Percentiles rank a stretch among this genome's conserved stretches.
phyloP scores from a whole-genome alignment of 495 filamentous ascomycete species.

The Emericellopsis terricola region DNA sequence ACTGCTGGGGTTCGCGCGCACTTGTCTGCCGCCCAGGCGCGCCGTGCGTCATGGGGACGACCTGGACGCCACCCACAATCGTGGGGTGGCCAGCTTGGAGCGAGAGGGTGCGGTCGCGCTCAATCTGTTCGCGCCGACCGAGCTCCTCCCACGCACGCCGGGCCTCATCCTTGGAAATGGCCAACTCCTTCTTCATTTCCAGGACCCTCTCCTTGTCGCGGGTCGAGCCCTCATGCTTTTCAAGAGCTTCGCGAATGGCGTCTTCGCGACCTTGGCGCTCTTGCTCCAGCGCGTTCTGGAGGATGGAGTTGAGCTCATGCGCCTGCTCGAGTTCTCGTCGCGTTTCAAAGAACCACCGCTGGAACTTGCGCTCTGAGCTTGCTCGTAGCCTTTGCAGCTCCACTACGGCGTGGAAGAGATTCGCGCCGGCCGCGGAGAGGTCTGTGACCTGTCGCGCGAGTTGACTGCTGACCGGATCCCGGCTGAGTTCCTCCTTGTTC shows the following conservation, averaged over 20 bases:
- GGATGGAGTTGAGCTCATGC: slow-evolving; percentile 66
- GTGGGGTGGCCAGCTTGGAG: slow-evolving; percentile 79
- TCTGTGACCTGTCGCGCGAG: slow-evolving; percentile 89
- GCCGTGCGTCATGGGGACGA: slow-evolving; percentile 84
- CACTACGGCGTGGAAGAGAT: slow-evolving; percentile 93
- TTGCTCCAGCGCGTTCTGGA: slow-evolving; percentile 51
- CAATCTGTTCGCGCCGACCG: slow-evolving; percentile 82
- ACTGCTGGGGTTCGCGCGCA: slow-evolving; percentile 18
- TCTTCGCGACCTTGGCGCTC: slow-evolving; percentile 55
- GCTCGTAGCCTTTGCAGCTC: slow-evolving; percentile 91
- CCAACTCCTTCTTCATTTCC: slow-evolving; percentile 79
- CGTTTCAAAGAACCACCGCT: slow-evolving; percentile 96
- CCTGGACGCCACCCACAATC: slow-evolving; percentile 81
- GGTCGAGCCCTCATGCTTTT: slow-evolving; percentile 44
- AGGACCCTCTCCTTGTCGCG: slow-evolving; percentile 56
- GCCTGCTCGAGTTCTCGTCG: slow-evolving; percentile 71
- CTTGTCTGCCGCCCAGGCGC: slow-evolving; percentile 47
- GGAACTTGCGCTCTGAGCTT: slow-evolving; percentile 91
- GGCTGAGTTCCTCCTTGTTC: slow-evolving; percentile 66
- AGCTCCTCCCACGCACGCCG: slow-evolving; percentile 94
- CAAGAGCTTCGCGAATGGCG: slow-evolving; percentile 40
- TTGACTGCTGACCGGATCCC: slow-evolving; percentile 69
- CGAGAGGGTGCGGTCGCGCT: slow-evolving; percentile 74
- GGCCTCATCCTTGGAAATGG: slow-evolving; percentile 92
- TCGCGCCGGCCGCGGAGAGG: slow-evolving; percentile 86